phyloP scores from a whole-genome alignment of 2,329 filamentous ascomycete species.

The Dryadomyces quercivorus region DNA sequence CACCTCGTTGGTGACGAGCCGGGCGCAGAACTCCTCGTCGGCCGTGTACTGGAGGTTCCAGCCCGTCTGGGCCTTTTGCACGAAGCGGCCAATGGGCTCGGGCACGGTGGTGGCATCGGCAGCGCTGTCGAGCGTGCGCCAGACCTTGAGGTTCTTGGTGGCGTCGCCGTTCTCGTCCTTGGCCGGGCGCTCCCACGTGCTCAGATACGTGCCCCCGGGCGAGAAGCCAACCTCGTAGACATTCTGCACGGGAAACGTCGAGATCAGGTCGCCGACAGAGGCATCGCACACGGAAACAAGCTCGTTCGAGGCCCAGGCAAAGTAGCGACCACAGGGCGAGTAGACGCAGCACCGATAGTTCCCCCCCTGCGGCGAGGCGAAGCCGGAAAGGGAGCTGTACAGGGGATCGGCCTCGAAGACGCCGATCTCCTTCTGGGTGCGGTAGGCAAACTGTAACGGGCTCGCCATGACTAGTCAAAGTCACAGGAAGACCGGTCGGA shows the following conservation, averaged over 20 bases:
- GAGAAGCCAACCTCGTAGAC: slow-evolving; percentile 95
- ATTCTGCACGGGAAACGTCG: slow-evolving; percentile 64
- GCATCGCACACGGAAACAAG: slow-evolving; percentile 78
- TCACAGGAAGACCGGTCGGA: slow-evolving; percentile 43
- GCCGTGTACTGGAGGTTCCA: slow-evolving; percentile 97
- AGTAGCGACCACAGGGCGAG: slow-evolving; percentile 90
- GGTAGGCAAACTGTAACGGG: slow-evolving; percentile 91
- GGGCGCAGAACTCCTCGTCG: slow-evolving; percentile 88
- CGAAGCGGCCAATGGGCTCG: slow-evolving; percentile 70
- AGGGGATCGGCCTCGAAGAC: slow-evolving; percentile 82
- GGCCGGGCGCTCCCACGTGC: slow-evolving; percentile 87
- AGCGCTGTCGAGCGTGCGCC: slow-evolving; percentile 59
- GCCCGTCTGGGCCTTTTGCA: slow-evolving; percentile 88
- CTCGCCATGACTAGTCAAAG: slow-evolving; percentile 91
- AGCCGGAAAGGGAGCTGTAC: slow-evolving; percentile 76
- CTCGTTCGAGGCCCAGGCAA: slow-evolving; percentile 86
- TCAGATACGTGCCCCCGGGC: slow-evolving; percentile 79
- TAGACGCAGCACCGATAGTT: slow-evolving; percentile 92
- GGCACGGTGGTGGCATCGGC: slow-evolving; percentile 43
- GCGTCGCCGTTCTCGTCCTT: slow-evolving; percentile 93
- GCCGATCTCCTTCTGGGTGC: slow-evolving; percentile 93
- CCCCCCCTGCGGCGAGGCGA: slow-evolving; percentile 79
- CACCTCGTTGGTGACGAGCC: slow-evolving; percentile 90
- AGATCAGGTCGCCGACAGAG: slow-evolving; percentile 59
- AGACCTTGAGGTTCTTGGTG: slow-evolving; percentile 93